phyloP scores from a whole-genome alignment of 176 grass and related monocot genomes.

The Cocos nucifera region DNA sequence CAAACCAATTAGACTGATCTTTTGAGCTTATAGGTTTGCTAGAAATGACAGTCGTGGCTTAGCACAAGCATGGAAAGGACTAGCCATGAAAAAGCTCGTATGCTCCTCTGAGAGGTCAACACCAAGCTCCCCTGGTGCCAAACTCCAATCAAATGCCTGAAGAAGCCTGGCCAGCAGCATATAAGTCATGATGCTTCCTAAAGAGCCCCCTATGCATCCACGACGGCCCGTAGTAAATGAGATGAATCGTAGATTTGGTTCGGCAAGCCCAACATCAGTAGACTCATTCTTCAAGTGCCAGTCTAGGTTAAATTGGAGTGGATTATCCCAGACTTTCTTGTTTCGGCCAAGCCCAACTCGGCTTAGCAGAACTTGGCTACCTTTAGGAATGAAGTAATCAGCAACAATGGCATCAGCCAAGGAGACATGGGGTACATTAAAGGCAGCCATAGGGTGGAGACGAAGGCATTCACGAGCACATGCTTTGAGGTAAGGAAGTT shows the following conservation, averaged over 20 bases:
- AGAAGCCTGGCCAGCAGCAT: conserved; percentile 32
- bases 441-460: conserved; percentile 29
- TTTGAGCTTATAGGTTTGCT: too few relatives aligned
- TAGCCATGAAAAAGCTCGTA: too few relatives aligned
- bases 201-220: conserved; percentile 13
- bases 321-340: conserved; percentile 19
- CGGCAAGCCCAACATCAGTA: conserved; percentile 5
- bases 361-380: conserved; percentile 22
- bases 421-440: conserved; percentile 32
- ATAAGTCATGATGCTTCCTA: conserved; percentile 18
- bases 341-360: conserved; percentile 29
- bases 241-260: conserved; percentile 26
- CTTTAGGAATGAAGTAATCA: conserved; percentile 26
- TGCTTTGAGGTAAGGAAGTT: conserved; percentile 25
- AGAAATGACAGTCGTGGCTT: too few relatives aligned
- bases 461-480: conserved; percentile 33
- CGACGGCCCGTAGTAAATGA: conserved; percentile 25
- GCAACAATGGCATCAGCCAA: conserved; percentile 14
- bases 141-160: conserved; percentile 30
- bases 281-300: conserved; percentile 3
- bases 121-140: conserved; percentile 1
- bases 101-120: conserved; percentile 9
- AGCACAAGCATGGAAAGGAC: too few relatives aligned
- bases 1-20: too few relatives aligned
- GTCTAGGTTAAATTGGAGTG: conserved; percentile 16